Percentiles rank a stretch among this genome's conserved stretches.
These are phyloP conservation scores for Saccharomyces hybrid DNA, from an alignment of 1,139 yeast species.

Conservation along the genomic window DNA sequence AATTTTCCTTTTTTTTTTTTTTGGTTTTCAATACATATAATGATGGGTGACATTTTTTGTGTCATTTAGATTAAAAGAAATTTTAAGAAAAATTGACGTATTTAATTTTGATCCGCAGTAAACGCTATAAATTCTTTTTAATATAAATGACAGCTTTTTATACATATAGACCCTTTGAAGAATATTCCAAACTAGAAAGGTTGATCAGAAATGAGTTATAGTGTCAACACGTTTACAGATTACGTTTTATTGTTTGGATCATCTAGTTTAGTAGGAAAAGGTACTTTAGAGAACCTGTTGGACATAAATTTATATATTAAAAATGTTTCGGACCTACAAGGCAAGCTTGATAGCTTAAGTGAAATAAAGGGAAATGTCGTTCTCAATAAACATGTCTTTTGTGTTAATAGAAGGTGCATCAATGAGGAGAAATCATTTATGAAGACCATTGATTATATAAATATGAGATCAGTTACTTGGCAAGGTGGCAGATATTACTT, in stretches of 20 bases:
- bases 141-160: too few relatives aligned
- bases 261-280: slow-evolving; percentile 13
- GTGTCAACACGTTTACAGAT: slow-evolving; percentile 6
- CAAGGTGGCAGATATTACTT: background rate
- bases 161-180: background rate
- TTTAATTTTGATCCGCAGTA: background rate
- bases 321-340: slow-evolving; percentile 7
- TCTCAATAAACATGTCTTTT: slow-evolving; percentile 1
- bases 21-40: background rate
- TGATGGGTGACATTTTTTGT: background rate
- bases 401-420: slow-evolving; percentile 2
- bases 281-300: slow-evolving; percentile 8
- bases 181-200: background rate
- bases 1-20: background rate
- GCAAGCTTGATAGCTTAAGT: background rate
- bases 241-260: slow-evolving; percentile 13
- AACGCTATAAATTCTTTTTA: too few relatives aligned
- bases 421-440: background rate
- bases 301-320: slow-evolving; percentile 8
- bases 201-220: background rate
- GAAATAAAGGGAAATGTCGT: slow-evolving; percentile 1
- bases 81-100: background rate
- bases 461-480: background rate
- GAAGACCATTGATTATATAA: background rate
- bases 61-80: background rate